Conservation (phyloP, 306 rosid species). For the Nissolia schottii region DNA sequence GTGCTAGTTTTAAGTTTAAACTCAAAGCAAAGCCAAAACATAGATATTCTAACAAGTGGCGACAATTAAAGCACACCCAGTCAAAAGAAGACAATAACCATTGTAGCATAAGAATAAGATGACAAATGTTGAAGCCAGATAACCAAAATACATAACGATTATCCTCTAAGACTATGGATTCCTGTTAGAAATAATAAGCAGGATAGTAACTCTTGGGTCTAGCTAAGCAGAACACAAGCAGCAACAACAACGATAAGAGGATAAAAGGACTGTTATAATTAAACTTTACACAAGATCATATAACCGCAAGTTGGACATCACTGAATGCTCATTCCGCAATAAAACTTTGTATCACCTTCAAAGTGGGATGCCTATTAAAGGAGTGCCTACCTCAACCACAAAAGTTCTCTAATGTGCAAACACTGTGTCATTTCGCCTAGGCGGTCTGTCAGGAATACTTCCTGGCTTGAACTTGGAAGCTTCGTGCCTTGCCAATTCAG, state of each 20-base stretch:
- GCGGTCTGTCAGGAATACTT: conserved; percentile 80
- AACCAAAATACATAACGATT: conserved; percentile 12
- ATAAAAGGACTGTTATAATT: neutral
- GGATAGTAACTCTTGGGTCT: neutral
- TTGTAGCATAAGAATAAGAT: conserved; percentile 16
- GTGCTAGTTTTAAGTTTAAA: neutral
- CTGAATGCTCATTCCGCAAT: conserved; percentile 8
- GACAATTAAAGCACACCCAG: neutral
- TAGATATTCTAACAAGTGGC: neutral
- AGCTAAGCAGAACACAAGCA: conserved; percentile 19
- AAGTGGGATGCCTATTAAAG: neutral
- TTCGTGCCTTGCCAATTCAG: conserved; percentile 87
- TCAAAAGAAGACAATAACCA: neutral
- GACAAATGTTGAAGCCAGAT: conserved; percentile 4
- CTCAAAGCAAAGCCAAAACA: neutral
- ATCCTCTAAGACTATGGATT: neutral
- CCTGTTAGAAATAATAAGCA: conserved; percentile 27
- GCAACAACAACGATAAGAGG: conserved; percentile 9
- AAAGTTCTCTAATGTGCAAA: conserved; percentile 55
- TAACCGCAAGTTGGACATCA: conserved; percentile 3
- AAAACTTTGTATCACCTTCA: conserved; percentile 15
- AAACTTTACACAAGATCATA: conserved; percentile 24
- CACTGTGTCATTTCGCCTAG: conserved; percentile 74
- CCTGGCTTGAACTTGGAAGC: conserved; percentile 96
- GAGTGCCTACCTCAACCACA: neutral